Evolutionary conservation across 352 stramenopile genomes (phyloP), one percentile per base, ranked within the genome.

Genomic region (Plasmopara viticola): DNA sequence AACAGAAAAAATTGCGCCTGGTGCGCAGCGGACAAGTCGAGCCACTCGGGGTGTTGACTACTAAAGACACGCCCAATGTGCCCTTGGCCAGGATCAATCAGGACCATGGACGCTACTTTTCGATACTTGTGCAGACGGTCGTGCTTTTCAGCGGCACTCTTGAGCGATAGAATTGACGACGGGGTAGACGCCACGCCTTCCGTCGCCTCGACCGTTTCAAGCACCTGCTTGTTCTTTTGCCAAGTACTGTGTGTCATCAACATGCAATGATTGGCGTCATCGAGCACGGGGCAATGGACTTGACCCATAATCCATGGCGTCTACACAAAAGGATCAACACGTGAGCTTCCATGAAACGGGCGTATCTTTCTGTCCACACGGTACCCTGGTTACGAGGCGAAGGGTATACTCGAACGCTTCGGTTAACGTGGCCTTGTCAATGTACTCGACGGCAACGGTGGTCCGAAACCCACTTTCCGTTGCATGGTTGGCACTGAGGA

Each of bases 1-100:
- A 86, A 61, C 28, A 92, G 57, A 47, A 92, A 92, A 56, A 87
- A 87, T 15, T 87, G 72, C 4, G 64, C 75, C 48, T 92, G 81
- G 39, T 75, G 64, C 0, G 60, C 66, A 7, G 56, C 56, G 30
- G 60, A 56, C 1, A 90, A 43, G 30, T 74, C 70, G 25, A 92
- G 60, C 77, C 79, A 90, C 44, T 88, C 78, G 0, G 81, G 76
- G 14, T 88, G 77, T 40, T 90, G 81, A 0, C 60, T 65, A 48
- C 78, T 90, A 40, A 80, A 92, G 7, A 92, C 81, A 12, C 53
- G 82, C 9, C 81, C 81, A 9, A 75, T 78, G 51, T 88, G 78
- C 3, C 78, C 81, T 56, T 92, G 81, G 6, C 81, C 76, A 17
- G 81, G 81, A 49, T 92, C 81, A 35, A 90, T 70, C 60, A 90